Base-by-base conservation (phyloP, 108 stramenopile species). In the Cyclotella cryptica region DNA sequence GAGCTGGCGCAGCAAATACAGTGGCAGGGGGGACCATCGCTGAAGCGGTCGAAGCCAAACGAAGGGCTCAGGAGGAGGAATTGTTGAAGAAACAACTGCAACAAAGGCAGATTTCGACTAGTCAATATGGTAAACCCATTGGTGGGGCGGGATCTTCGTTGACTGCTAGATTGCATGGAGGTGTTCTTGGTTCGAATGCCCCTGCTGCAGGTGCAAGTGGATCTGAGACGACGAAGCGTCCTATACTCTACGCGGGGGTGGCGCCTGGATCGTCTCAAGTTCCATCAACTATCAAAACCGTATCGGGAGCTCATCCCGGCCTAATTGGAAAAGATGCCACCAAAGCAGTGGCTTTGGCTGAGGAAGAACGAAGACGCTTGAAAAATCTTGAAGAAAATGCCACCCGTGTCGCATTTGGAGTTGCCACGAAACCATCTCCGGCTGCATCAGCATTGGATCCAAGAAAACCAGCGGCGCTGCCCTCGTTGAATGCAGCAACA, bases 161-260 rank as follows among this genome's bases (percentile, higher is more conserved):
- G 12, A 83, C 82, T 49, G 57, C 66, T 26, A 27, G 77, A 45
- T 69, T 83, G 44, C 82, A 78, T 51, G 75, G 71, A 21, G 42
- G 65, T 44, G 70, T 63, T 27, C 41, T 77, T 17, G 74, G 80
- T 41, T 45, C 66, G n/a, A 44, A 40, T 58, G 71, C 61, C 10
- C 30, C 44, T 10, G 19, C 35, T 21, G 46, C 11, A 11, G 27
- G 49, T 18, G 22, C 69, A 17, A 26, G 28, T 13, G 44, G 28
- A 10, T 24, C 62, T 39, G 29, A 71, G 21, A 26, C 82, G 42
- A 45, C 47, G 0, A 67, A 69, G 21, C 77, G 85, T 22, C 74
- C 85, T 51, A 87, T 92, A 46, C 69, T 93, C 42, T 92, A 88
- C 62, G 94, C 88, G 5, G 94, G 94, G 10, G 90, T 95, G 80